Base-by-base conservation (phyloP, 2,329 filamentous ascomycete species). In the Talaromyces sp. region DNA sequence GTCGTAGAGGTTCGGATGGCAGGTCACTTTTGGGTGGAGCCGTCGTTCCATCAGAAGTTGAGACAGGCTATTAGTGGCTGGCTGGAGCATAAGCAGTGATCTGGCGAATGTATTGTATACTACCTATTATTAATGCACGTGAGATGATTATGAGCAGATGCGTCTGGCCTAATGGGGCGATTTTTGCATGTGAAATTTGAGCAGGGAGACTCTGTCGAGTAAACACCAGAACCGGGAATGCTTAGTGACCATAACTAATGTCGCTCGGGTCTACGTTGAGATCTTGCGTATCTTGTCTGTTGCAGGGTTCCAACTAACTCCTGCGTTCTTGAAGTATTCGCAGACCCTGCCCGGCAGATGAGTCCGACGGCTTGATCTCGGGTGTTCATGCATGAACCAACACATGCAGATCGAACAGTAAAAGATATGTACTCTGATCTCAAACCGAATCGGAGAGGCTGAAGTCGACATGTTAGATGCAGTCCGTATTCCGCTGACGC, bases 21-120 rank as follows among this genome's bases (percentile, higher is more conserved):
- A 0, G 86, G 86, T 0, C 87, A 89, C 71, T 90, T 90, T 69
- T 90, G 88, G 87, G 72, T 80, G 10, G 86, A 89, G 68, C 75
- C 81, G 54, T 82, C 82, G 8, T 84, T 82, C 29, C 75, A 81
- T 70, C 66, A 63, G 58, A 71, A 75, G 70, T 74, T 84, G 62
- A 77, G 80, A 68, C 67, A 67, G 27, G 72, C 73, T 1, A 69
- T 85, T 62, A 75, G 72, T 63, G 69, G 73, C 22, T 85, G 82
- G 82, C 70, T 79, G 49, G 54, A 65, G 5, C n/a, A 56, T 5
- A 36, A 8, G 31, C 19, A 8, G 31, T 56, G 19, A 36, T 22
- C 19, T 25, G 31, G 17, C 31, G 17, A 25, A 0, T 15, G 15
- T 36, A 25, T 56, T 56, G 53, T 56, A 56, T 56, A 56, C 25